These are phyloP conservation scores for Leccinum cinnamomeum DNA, from an alignment of 1,284 basidiomycete species.

Conservation along the genomic window DNA sequence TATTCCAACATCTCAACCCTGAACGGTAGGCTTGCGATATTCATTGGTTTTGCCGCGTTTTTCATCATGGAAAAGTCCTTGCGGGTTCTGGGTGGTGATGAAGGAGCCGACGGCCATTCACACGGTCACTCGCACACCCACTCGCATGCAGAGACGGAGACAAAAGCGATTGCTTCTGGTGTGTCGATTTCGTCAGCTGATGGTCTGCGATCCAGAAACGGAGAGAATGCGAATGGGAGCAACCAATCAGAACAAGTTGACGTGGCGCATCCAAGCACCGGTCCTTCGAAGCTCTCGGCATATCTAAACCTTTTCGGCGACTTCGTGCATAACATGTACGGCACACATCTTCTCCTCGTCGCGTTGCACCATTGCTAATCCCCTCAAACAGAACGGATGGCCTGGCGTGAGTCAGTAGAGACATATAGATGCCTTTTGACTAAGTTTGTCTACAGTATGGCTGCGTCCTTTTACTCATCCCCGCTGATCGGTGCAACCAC, in stretches of 20 bases:
- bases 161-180: conserved; percentile 35
- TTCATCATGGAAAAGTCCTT: conserved; percentile 91
- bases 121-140: conserved; percentile 58
- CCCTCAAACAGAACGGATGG: conserved; percentile 69
- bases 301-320: conserved; percentile 91
- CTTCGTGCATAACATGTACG: conserved; percentile 85
- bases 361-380: conserved; percentile 20
- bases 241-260: conserved; percentile 24
- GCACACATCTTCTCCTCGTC: conserved; percentile 17
- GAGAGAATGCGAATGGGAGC: conserved; percentile 27
- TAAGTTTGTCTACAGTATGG: conserved; percentile 57
- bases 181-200: conserved; percentile 30
- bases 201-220: conserved; percentile 36
- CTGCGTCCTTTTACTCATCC: conserved; percentile 87
- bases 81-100: conserved; percentile 70
- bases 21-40: conserved; percentile 66
- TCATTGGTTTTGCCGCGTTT: conserved; percentile 82
- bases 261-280: conserved; percentile 34
- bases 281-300: conserved; percentile 78
- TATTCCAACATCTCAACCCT: conserved; percentile 12
- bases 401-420: conserved; percentile 61
- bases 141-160: conserved; percentile 38
- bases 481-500: conserved; percentile 88
- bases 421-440: background rate
- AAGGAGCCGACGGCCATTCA: conserved; percentile 48